Evolutionary conservation across 768 basidiomycete genomes (phyloP), one percentile per base, ranked within the genome.

Genomic region (Asterophora parasitica): DNA sequence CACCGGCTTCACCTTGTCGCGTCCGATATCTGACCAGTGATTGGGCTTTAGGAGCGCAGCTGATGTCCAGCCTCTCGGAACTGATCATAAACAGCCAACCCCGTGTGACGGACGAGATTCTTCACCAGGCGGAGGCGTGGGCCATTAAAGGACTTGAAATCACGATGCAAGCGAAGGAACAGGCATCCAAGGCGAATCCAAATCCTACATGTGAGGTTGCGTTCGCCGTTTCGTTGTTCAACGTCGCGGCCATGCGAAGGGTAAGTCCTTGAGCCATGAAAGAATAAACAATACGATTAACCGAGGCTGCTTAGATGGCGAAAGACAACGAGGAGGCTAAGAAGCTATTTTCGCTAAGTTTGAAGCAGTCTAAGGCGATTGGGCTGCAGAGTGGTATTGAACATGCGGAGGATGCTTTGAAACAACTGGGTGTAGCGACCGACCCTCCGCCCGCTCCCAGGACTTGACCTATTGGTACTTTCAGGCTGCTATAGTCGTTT

Each of bases 111-210:
- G 53, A 61, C 15, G 70, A 75, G 37, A 54, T 55, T 3, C 55
- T 74, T 16, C 58, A 61, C 12, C 70, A 74, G 54, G 83, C 85
- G 1, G 82, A 85, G 55, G 64, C 73, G 0, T 86, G 83, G 82
- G 79, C 81, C 4, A 69, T 67, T 27, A 77, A 79, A 53, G 79
- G 77, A 4, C 54, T 71, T 1, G 66, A 68, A 7, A 55, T 70
- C 8, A 62, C 63, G 13, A 59, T 55, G 35, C 48, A 61, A 5
- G 57, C 62, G 12, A 58, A 60, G 53, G 68, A 58, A 49, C 59
- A 50, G 3, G 46, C 59, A 0, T 51, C 60, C 3, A 23, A 23
- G 23, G 23, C 3, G 0, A 47, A 35, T 15, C 53, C 52, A 48
- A 61, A 51, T 42, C 62, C 67, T 7, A 63, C 68, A 0, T 86